Base-by-base conservation (phyloP, 495 filamentous ascomycete genomes). In the Venustampulla echinocandica region DNA sequence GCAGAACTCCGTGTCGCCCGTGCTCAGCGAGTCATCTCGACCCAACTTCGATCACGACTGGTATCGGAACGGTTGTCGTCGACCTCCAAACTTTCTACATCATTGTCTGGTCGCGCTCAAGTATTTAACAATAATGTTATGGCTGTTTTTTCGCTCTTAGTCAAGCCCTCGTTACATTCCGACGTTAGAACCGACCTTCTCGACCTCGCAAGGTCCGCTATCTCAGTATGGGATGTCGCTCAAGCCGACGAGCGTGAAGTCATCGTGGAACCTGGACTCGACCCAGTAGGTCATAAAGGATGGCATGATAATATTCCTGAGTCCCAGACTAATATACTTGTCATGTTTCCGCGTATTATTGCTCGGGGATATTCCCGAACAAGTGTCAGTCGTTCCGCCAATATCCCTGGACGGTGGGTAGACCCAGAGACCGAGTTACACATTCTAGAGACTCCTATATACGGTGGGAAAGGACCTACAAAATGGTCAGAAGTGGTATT, bases 401-500 rank as follows among this genome's bases (percentile, higher is more conserved):
- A n/a, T 30, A 30, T 30, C 27, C 27, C 27, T 30, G 27, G 27
- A 30, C 7, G 27, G 27, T 30, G 27, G 27, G 35, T 38, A 11
- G 35, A 38, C 6, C 17, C 35, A 38, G 35, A 38, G 15, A 6
- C 35, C 10, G 35, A 38, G 17, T 11, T 11, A 38, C 35, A 38
- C 17, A 18, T 18, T 38, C 35, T 11, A 18, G 35, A 38, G 35
- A 38, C 35, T 38, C 17, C 7, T 38, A 38, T 38, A 11, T 17
- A 38, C 17, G 35, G 10, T 38, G 35, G 35, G 10, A 18, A 38
- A 11, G 35, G 35, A 38, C 35, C 17, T 10, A 15, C 10, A 18
- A 38, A 38, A 38, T 38, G 35, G 35, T 38, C 35, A 6, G 35
- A 38, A 18, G 10, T 38, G 35, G 35, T 38, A 11, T 38, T 38